Evolutionary conservation across 306 rosid species (phyloP).

Genomic region (Medicago truncatula): MtrunA17r5.0-ANR NC_053045.1:38747501-38748000

Average conservation of each 20-base stretch:
- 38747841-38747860: not conserved
- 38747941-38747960: conserved; percentile 15
- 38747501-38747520: not conserved
- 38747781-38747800: conserved; percentile 16
- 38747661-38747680: not conserved
- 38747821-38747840: not conserved
- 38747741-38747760: not conserved
- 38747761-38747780: conserved; percentile 15
- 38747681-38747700: not conserved
- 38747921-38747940: not conserved
- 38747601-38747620: conserved; percentile 6
- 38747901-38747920: conserved; percentile 19
- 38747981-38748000: not conserved
- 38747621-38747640: not conserved
- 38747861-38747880: conserved; percentile 9
- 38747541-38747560: not conserved
- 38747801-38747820: not conserved
- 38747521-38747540: not conserved
- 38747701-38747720: not conserved
- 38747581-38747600: not conserved
- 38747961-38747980: conserved; percentile 14
- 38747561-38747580: conserved; percentile 11
- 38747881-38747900: not conserved
- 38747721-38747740: not conserved
- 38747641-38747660: not conserved